Conservation (phyloP, 495 filamentous ascomycete species). For the Echria macrotheca region DNA sequence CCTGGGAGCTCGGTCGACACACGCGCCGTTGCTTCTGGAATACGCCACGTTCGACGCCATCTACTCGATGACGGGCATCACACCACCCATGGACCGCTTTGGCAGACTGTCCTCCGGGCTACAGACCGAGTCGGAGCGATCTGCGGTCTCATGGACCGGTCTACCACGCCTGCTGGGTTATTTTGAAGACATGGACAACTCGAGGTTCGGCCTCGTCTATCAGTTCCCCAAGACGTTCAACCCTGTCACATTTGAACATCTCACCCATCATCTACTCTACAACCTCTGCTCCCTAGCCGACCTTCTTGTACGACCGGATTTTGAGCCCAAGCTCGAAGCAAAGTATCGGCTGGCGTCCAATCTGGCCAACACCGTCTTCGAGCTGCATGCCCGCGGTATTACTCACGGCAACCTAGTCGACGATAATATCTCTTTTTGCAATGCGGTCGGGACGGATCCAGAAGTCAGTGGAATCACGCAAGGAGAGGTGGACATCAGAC, state of each 20-base stretch:
- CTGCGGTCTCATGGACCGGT: conserved; percentile 56
- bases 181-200: conserved; percentile 71
- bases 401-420: conserved; percentile 77
- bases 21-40: conserved; percentile 59
- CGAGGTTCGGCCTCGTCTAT: conserved; percentile 77
- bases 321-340: conserved; percentile 61
- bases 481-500: conserved; percentile 58
- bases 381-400: conserved; percentile 68
- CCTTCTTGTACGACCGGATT: conserved; percentile 47
- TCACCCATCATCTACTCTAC: conserved; percentile 44
- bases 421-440: conserved; percentile 76
- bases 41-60: conserved; percentile 60
- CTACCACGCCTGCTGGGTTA: conserved; percentile 67
- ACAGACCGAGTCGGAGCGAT: conserved; percentile 48
- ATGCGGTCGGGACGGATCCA: conserved; percentile 37
- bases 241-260: conserved; percentile 50
- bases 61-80: conserved; percentile 57
- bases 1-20: conserved; percentile 23
- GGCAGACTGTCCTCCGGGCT: conserved; percentile 57
- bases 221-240: conserved; percentile 66
- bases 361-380: conserved; percentile 67
- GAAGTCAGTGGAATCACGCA: conserved; percentile 32
- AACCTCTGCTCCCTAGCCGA: conserved; percentile 45
- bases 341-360: conserved; percentile 81
- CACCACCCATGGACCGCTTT: conserved; percentile 57